Evolutionary conservation across 2,329 filamentous ascomycete species (phyloP), one percentile per base, ranked within the genome.

Genomic region (Exophiala calicioides): DNA sequence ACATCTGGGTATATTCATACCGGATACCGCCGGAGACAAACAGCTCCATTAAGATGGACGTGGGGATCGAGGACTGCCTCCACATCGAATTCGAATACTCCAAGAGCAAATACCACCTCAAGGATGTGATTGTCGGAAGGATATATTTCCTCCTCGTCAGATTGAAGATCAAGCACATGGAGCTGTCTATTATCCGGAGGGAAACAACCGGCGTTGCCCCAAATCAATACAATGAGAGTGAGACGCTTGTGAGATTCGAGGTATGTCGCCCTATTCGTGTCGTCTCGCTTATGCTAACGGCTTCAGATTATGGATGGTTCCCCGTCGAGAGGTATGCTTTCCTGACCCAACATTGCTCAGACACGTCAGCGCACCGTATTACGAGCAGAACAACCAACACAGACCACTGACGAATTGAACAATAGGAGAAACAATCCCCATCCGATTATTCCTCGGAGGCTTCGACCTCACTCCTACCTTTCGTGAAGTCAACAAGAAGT

Each of bases 81-180:
- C 93, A 98, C 72, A 98, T 98, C 59, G 93, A 98, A 70, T 98
- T 98, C 62, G 93, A 98, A 72, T 98, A 98, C 75, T 95, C 88
- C 71, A 98, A 98, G 78, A 93, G 85, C 68, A 97, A 97, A 73
- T 98, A 98, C 71, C 93, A 98, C 64, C 81, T 98, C 50, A 98
- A 98, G 73, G 93, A 98, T 68, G 93, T 98, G 56, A 98, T 98
- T 59, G 93, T 98, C 45, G 93, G 93, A 48, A 81, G 94, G 59
- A 98, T 98, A 76, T 98, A 98, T 75, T 98, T 98, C 73, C 74
- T 98, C 58, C 80, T 98, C 37, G 93, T 98, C 53, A 84, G 93
- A 62, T 77, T 98, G 68, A 98, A 98, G 82, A 98, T 98, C 69
- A 96, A 97, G 73, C 93, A 98, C 71, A 98, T 98, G 93, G 93